Evolutionary conservation across 1,284 basidiomycete species (phyloP), one percentile per base, ranked within the genome.

Genomic region (Puccinia triticina): DNA sequence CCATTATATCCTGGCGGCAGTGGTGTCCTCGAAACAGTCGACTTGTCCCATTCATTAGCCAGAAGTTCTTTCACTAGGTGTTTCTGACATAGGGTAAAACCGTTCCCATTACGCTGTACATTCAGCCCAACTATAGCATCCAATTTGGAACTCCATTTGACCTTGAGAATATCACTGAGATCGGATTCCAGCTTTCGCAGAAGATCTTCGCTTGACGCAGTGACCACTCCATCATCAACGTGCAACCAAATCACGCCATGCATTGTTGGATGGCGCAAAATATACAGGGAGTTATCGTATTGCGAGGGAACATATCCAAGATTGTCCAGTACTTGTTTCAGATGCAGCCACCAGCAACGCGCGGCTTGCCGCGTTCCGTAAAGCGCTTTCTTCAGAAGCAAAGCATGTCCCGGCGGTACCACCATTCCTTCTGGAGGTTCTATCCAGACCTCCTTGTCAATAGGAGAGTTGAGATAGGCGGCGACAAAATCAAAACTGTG

Each of bases 351-450:
- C 77, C 77, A 78, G 34, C 59, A 78, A 2, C 64, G 18, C 1
- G 61, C 77, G 10, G 61, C 77, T 37, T 78, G 77, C 46, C 46
- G 2, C 11, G 77, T 78, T 0, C 77, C 77, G 34, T 78, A 78
- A 1, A 78, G 46, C 4, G 46, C 77, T 37, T 78, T 78, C 23
- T 61, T 37, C 3, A 76, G 40, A 2, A 10, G 1, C 14, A 40
- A 18, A 0, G 8, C 53, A 37, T 43, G 34, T 1, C 57, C 57
- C 2, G 5, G 7, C 12, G 74, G 74, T 2, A 76, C 18, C 3
- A 14, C 11, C 43, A 79, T 40, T 0, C 77, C 66, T 21, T 48
- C 29, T 11, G 77, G 77, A 0, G 77, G 53, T 43, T 71, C 71
- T 0, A 71, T 34, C 77, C 77, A 79, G 1, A 79, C 32, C 14